phyloP scores from a whole-genome alignment of 768 basidiomycete species.

The Leccinum variicolor region DNA sequence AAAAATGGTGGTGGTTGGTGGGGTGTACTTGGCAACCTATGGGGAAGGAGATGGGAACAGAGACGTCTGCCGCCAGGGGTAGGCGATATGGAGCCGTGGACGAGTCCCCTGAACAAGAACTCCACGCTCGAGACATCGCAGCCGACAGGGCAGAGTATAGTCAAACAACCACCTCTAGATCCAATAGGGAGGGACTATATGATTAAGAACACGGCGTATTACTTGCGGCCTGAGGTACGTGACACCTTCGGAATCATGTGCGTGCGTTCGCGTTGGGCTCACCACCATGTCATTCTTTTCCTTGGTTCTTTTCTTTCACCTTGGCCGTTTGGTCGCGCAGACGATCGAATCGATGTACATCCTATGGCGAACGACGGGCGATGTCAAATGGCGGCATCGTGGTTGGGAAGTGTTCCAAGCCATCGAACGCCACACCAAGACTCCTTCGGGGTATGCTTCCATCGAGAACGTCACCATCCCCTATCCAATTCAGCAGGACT shows the following conservation, averaged over 20 bases:
- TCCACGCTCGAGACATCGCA: not conserved
- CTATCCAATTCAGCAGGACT: constrained; percentile 39
- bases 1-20: not conserved
- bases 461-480: constrained; percentile 43
- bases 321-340: constrained; percentile 31
- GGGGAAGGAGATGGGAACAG: constrained; percentile 1
- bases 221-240: constrained; percentile 69
- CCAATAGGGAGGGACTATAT: constrained; percentile 50
- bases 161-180: not conserved
- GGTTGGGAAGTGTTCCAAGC: constrained; percentile 71
- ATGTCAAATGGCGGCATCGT: constrained; percentile 64
- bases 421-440: constrained; percentile 57
- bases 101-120: constrained; percentile 1
- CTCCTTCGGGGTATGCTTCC: constrained; percentile 57
- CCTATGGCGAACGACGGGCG: constrained; percentile 67
- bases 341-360: constrained; percentile 72
- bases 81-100: constrained; percentile 31
- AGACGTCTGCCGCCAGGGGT: constrained; percentile 51
- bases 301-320: not conserved
- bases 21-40: not conserved
- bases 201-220: constrained; percentile 43
- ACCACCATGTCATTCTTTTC: not conserved
- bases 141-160: not conserved
- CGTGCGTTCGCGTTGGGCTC: not conserved
- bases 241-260: not conserved